Evolutionary conservation across 202 grass and related monocot species (phyloP), one percentile per base, ranked within the genome.

Genomic region (Brachypodium distachyon): DNA sequence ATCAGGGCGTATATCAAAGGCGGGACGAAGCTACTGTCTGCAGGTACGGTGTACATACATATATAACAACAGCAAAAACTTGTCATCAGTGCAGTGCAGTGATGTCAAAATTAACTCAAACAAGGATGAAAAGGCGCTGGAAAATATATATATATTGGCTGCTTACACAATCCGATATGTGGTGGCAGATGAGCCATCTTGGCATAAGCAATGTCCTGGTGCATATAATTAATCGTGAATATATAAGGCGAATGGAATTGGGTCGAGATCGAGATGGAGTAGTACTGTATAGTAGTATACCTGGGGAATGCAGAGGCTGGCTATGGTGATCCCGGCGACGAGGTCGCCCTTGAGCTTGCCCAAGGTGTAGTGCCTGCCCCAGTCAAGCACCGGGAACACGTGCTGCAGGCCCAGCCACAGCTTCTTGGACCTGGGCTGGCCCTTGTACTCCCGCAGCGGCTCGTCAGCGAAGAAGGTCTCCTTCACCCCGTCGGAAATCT

Each of bases 221-320:
- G 52, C 52, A 47, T 47, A 16, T 28, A 1, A 28, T 41, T 36
- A 26, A n/a, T n/a, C n/a, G n/a, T n/a, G n/a, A n/a, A n/a, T n/a
- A n/a, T n/a, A n/a, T n/a, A n/a, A n/a, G n/a, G n/a, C n/a, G n/a
- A n/a, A n/a, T n/a, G n/a, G n/a, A n/a, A n/a, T n/a, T n/a, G n/a
- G n/a, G n/a, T n/a, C n/a, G n/a, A n/a, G n/a, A n/a, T n/a, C 44
- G 4, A 22, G 26, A 28, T 1, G 27, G 11, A 14, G n/a, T 4
- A 41, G n/a, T 76, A 3, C 49, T 19, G 6, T 48, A 21, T 43
- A 59, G 17, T 44, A 70, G 0, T 22, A n/a, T 61, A 92, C 95
- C 85, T 98, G 91, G 33, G 91, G 91, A 67, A 98, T 94, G 77
- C 89, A 92, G 63, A 94, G 83, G 83, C 91, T 97, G 48, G 95